Conservation (phyloP, 179 eudicot genomes). For the Gypsophila paniculata region DNA sequence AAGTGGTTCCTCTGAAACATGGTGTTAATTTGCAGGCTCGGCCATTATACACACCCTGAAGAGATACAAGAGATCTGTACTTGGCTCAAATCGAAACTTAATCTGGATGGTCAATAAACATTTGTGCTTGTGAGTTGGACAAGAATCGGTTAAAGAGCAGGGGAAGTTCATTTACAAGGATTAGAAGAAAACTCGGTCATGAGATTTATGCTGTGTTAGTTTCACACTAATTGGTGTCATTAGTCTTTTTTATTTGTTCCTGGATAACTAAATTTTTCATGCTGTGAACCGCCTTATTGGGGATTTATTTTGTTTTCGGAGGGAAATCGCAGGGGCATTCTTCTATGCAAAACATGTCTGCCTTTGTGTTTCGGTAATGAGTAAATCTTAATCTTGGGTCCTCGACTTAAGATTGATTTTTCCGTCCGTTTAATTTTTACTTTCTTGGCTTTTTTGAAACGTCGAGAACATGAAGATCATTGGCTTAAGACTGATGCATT, state of each 20-base stretch:
- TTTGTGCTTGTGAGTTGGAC: not conserved
- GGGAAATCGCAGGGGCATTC: not conserved
- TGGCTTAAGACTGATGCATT: too few species aligned
- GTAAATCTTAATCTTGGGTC: not conserved
- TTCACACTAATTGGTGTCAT: slow-evolving; percentile 11
- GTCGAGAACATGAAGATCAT: too few species aligned
- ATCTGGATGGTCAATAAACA: slow-evolving; percentile 42
- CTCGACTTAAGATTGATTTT: not conserved
- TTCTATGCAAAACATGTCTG: not conserved
- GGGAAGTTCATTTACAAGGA: slow-evolving; percentile 19
- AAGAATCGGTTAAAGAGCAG: slow-evolving; percentile 1
- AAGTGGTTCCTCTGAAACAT: not conserved
- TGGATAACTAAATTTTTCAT: not conserved
- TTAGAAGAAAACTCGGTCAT: slow-evolving; percentile 5
- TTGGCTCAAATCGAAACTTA: slow-evolving; percentile 79
- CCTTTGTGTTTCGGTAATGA: not conserved
- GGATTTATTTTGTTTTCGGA: not conserved
- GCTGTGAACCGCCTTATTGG: not conserved
- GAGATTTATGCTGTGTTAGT: slow-evolving; percentile 21
- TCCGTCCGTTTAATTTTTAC: not conserved
- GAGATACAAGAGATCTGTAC: slow-evolving; percentile 67
- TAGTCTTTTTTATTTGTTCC: slow-evolving; percentile 4
- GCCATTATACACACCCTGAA: slow-evolving; percentile 82
- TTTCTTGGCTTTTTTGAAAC: too few species aligned
- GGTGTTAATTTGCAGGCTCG: slow-evolving; percentile 54